Conservation (phyloP, 78 protist genomes). For the Dictyostelium citrinum region DNA sequence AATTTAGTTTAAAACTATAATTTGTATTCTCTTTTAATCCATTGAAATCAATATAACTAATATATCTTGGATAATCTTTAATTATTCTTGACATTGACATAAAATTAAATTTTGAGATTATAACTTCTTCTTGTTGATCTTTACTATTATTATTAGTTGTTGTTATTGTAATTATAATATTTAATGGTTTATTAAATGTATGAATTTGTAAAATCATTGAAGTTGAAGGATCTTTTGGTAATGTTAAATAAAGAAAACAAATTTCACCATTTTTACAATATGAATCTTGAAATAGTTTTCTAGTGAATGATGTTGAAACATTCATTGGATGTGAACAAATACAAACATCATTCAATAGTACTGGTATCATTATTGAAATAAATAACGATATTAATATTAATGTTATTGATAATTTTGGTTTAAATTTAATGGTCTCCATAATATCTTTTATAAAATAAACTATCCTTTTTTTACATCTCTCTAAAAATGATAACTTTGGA, state of each 20-base stretch:
- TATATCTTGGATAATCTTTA: conserved; percentile 23
- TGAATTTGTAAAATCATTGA: conserved; percentile 65
- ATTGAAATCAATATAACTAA: neutral
- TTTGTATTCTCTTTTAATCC: neutral
- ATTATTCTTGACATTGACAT: conserved; percentile 21
- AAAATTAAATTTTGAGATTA: neutral
- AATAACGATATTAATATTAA: neutral
- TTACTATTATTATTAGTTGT: too few relatives aligned
- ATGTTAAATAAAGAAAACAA: conserved; percentile 28
- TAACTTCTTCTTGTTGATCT: too few relatives aligned
- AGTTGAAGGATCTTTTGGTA: conserved; percentile 34
- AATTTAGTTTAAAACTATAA: neutral
- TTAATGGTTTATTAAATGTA: conserved; percentile 30
- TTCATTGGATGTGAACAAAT: conserved; percentile 71
- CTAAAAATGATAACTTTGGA: neutral
- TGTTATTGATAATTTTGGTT: neutral
- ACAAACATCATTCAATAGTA: conserved; percentile 15
- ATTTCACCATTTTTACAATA: conserved; percentile 10
- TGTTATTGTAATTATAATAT: neutral
- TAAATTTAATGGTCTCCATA: neutral
- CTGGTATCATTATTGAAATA: conserved; percentile 3
- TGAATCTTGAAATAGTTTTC: conserved; percentile 5
- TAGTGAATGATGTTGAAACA: conserved; percentile 6
- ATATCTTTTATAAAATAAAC: neutral
- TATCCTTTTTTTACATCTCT: neutral